phyloP scores from a whole-genome alignment of 345 rosid genomes.

The Citrus glauca region DNA sequence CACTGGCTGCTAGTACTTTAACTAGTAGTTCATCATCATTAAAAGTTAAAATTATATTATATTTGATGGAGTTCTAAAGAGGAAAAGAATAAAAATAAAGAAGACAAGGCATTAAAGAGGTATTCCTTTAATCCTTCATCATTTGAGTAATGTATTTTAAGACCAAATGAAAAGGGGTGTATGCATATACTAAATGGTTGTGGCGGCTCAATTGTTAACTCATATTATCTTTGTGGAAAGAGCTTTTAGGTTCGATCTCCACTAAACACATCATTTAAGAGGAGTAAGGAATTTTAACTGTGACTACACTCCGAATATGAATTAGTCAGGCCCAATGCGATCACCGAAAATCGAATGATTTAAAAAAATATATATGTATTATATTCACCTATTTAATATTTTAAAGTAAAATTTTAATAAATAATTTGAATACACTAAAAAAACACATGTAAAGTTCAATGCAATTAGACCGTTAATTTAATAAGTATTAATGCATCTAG shows the following conservation, averaged over 20 bases:
- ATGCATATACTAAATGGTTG: too few species aligned
- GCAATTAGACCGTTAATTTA: not conserved
- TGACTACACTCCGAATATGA: rapidly evolving
- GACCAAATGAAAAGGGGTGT: not conserved
- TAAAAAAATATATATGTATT: not conserved
- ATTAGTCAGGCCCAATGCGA: rapidly evolving
- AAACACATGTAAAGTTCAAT: not conserved
- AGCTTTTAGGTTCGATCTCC: rapidly evolving
- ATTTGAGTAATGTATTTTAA: not conserved
- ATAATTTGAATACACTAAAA: too few species aligned
- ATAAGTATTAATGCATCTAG: not conserved
- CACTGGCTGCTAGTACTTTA: conserved; percentile 10
- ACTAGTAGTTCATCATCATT: not conserved
- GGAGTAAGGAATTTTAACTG: rapidly evolving
- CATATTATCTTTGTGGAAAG: rapidly evolving
- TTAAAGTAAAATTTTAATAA: too few species aligned
- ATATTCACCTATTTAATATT: not conserved
- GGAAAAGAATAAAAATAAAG: too few species aligned
- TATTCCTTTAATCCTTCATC: not conserved
- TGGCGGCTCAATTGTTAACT: rapidly evolving
- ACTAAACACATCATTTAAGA: too few species aligned
- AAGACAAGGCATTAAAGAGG: not conserved
- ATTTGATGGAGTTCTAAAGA: not conserved
- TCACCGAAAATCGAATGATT: rapidly evolving
- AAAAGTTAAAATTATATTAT: not conserved